Evolutionary conservation across 1,139 yeast species (phyloP).

Genomic region (Taiozyma sp.): DNA sequence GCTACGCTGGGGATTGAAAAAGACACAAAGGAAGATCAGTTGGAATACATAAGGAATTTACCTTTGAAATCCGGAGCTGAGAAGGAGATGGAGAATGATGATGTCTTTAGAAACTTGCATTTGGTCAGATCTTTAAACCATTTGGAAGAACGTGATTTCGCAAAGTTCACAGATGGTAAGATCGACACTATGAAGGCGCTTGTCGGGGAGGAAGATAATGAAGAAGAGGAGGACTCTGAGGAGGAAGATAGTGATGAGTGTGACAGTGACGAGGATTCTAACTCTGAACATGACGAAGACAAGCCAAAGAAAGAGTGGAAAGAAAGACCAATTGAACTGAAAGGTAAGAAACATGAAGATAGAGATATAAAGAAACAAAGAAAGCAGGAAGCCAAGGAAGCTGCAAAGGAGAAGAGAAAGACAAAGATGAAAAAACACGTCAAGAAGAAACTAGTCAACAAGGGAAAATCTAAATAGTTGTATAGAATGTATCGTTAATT

Average conservation of each 20-base stretch:
- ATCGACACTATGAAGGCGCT: slow-evolving; percentile 70
- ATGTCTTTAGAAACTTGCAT: slow-evolving; percentile 82
- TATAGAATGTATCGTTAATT: not conserved
- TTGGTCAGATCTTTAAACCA: slow-evolving; percentile 72
- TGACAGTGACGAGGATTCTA: slow-evolving; percentile 28
- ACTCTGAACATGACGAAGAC: slow-evolving; percentile 33
- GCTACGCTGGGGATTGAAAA: slow-evolving; percentile 28
- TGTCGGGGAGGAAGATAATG: slow-evolving; percentile 31
- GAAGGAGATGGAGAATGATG: slow-evolving; percentile 64
- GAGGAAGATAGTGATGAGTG: slow-evolving; percentile 24
- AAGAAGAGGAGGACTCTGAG: slow-evolving; percentile 19
- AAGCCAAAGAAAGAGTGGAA: slow-evolving; percentile 33
- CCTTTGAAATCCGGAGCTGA: slow-evolving; percentile 49
- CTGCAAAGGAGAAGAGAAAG: slow-evolving; percentile 82
- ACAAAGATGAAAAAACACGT: slow-evolving; percentile 89
- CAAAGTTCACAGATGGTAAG: slow-evolving; percentile 75
- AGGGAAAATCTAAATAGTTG: slow-evolving; percentile 29
- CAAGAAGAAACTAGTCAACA: slow-evolving; percentile 73
- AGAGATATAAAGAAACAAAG: slow-evolving; percentile 81
- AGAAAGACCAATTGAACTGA: slow-evolving; percentile 37
- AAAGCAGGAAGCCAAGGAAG: slow-evolving; percentile 79
- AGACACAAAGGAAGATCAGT: slow-evolving; percentile 37
- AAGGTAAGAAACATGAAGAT: slow-evolving; percentile 79
- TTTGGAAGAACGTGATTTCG: slow-evolving; percentile 84
- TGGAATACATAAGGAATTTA: slow-evolving; percentile 38